A percentile compares a stretch with the other conserved stretches of the same genome.
Evolutionary conservation across 306 rosid species (phyloP).

Genomic region (Morella rubra): DNA sequence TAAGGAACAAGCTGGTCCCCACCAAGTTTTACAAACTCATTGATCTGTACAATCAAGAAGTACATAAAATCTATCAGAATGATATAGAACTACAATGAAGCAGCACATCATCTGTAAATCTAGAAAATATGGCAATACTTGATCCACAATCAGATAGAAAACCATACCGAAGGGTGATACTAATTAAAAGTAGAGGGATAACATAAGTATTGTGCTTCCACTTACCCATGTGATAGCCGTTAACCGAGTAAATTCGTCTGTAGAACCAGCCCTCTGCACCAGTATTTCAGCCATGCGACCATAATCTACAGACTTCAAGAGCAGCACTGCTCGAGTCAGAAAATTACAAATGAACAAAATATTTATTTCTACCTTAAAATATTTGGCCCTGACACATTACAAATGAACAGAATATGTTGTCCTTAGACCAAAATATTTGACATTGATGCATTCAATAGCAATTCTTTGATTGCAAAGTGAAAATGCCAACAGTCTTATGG

Average conservation of each 20-base stretch:
- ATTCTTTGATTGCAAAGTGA: constrained; percentile 16
- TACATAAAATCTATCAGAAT: constrained; percentile 13
- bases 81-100: constrained; percentile 13
- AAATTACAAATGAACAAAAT: constrained; percentile 24
- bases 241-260: constrained; percentile 91
- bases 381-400: constrained; percentile 4
- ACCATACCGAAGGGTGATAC: constrained; percentile 1
- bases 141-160: not conserved
- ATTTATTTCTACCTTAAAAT: no score
- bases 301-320: constrained; percentile 99
- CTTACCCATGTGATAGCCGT: constrained; percentile 96
- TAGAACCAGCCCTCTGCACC: constrained; percentile 89
- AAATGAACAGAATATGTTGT: constrained; percentile 66
- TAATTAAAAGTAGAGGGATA: constrained; percentile 1
- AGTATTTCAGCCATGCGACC: constrained; percentile 99
- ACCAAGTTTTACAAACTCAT: constrained; percentile 97
- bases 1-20: constrained; percentile 98
- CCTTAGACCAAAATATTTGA: constrained; percentile 35
- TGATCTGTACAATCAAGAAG: constrained; percentile 55
- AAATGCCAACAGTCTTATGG: not conserved
- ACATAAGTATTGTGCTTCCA: constrained; percentile 16
- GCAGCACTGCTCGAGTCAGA: constrained; percentile 99
- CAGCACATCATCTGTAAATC: not conserved
- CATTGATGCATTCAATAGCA: constrained; percentile 24
- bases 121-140: not conserved